phyloP scores from a whole-genome alignment of 345 rosid species.

The Populus davidiana region DNA sequence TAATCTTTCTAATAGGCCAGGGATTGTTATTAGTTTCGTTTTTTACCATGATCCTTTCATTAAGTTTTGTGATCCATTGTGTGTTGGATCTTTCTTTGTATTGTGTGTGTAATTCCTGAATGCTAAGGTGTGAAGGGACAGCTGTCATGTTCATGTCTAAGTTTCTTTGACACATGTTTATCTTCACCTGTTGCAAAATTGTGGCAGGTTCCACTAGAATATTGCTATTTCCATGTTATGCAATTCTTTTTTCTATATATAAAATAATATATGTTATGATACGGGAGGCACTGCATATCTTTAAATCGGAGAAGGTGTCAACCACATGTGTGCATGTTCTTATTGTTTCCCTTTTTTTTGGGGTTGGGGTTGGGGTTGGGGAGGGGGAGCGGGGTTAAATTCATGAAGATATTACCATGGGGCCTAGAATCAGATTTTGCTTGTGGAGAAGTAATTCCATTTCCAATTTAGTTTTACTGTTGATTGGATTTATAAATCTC shows the following conservation, averaged over 20 bases:
- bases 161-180: slow-evolving; percentile 9
- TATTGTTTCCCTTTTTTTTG: background rate
- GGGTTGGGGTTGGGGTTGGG: background rate
- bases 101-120: slow-evolving; percentile 14
- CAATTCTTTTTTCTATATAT: background rate
- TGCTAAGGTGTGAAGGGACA: slow-evolving; percentile 15
- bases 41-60: background rate
- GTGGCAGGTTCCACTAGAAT: background rate
- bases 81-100: slow-evolving; percentile 13
- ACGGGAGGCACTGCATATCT: background rate
- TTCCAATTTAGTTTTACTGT: background rate
- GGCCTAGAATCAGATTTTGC: background rate
- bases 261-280: background rate
- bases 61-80: slow-evolving; percentile 4
- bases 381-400: background rate
- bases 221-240: background rate
- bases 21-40: background rate
- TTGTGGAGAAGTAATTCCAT: background rate
- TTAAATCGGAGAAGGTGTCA: background rate
- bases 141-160: slow-evolving; percentile 18
- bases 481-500: background rate
- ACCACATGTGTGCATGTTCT: background rate
- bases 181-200: background rate
- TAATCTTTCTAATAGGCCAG: background rate
- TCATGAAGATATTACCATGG: background rate